Evolutionary conservation across 2,329 filamentous ascomycete species (phyloP).

Genomic region (Penicillium sp.): DNA sequence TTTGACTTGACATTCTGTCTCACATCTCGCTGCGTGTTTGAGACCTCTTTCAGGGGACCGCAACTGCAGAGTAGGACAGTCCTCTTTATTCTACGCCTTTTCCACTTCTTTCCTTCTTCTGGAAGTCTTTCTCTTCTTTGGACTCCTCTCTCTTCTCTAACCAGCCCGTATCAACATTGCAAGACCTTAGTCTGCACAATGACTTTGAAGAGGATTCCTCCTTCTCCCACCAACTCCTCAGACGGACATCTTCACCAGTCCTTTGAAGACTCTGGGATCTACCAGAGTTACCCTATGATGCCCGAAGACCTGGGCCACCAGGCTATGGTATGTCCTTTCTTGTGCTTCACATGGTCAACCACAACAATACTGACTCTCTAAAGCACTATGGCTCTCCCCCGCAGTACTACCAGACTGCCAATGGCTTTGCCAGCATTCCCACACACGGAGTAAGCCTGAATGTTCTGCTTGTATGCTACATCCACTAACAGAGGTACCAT

Average conservation of each 20-base stretch:
- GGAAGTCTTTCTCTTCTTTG: constrained; percentile 12
- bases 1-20: constrained; percentile 12
- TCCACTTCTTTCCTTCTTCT: constrained; percentile 28
- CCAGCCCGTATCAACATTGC: constrained; percentile 1
- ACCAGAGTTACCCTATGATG: constrained; percentile 15
- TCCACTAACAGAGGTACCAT: background rate
- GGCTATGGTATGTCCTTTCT: background rate
- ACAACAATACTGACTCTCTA: background rate
- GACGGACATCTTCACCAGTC: constrained; percentile 24
- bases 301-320: constrained; percentile 5
- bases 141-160: constrained; percentile 6
- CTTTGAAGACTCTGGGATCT: constrained; percentile 14
- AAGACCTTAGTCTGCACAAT: constrained; percentile 8
- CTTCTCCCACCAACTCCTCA: constrained; percentile 34
- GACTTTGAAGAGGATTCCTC: constrained; percentile 23
- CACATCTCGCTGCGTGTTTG: constrained; percentile 20
- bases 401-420: constrained; percentile 15
- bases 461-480: background rate
- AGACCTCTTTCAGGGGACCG: constrained; percentile 17
- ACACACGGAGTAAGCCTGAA: constrained; percentile 22
- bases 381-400: constrained; percentile 23
- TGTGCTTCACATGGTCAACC: background rate
- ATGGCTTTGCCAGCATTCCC: constrained; percentile 15
- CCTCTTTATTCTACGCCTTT: constrained; percentile 16
- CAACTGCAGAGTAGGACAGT: constrained; percentile 14